Evolutionary conservation across 2,329 filamentous ascomycete species (phyloP).

Genomic region (Macrophomina pseudophaseolina): DNA sequence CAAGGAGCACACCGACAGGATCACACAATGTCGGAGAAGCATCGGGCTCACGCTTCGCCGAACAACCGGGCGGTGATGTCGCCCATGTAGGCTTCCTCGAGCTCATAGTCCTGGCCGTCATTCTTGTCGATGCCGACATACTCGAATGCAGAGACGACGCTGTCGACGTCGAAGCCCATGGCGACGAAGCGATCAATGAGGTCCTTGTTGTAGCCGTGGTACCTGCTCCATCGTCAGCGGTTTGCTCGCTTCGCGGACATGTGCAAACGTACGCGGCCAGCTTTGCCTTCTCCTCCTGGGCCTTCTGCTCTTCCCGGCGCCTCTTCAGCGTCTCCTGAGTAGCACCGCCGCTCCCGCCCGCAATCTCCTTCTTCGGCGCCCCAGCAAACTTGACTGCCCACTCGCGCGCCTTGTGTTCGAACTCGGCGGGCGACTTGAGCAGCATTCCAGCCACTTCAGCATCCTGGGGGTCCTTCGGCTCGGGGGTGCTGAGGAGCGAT

Average conservation of each 20-base stretch:
- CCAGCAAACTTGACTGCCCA: constrained; percentile 87
- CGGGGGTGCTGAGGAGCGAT: constrained; percentile 88
- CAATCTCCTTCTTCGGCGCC: constrained; percentile 66
- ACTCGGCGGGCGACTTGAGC: constrained; percentile 76
- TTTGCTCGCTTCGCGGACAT: too few species aligned
- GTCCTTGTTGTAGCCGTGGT: constrained; percentile 84
- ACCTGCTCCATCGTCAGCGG: constrained; percentile 57
- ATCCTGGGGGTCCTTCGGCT: constrained; percentile 96
- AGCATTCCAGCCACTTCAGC: constrained; percentile 94
- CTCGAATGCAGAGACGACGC: constrained; percentile 84
- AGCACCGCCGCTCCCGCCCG: constrained; percentile 59
- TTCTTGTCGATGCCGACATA: constrained; percentile 81
- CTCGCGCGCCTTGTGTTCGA: constrained; percentile 81
- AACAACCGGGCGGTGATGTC: constrained; percentile 86
- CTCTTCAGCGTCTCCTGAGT: constrained; percentile 60
- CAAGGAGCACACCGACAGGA: not conserved
- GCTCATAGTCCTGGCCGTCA: constrained; percentile 77
- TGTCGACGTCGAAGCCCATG: constrained; percentile 90
- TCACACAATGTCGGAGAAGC: not conserved
- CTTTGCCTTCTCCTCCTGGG: constrained; percentile 63
- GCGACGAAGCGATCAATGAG: constrained; percentile 81
- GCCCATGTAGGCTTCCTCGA: constrained; percentile 90
- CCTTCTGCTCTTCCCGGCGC: constrained; percentile 62
- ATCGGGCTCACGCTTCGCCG: constrained; percentile 66
- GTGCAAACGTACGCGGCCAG: constrained; percentile 56